phyloP scores from a whole-genome alignment of 306 rosid species.

The Arachis hypogaea region DNA sequence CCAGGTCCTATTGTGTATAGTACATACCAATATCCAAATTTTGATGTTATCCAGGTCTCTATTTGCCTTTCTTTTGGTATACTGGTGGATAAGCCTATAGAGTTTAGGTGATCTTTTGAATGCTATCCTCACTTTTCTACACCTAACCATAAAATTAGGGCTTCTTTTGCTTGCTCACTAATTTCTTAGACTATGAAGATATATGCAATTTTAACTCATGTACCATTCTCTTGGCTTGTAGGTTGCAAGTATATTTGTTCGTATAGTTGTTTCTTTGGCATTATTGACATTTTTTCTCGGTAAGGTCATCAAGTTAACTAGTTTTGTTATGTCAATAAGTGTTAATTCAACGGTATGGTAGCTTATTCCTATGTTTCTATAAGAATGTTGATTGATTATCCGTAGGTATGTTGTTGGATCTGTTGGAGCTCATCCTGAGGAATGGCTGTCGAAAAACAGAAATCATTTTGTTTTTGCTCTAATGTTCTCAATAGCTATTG shows the following conservation, averaged over 20 bases:
- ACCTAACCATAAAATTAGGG: constrained; percentile 8
- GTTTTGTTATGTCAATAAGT: constrained; percentile 18
- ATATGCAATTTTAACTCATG: constrained; percentile 31
- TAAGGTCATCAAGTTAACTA: constrained; percentile 51
- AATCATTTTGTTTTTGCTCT: constrained; percentile 92
- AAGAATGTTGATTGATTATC: constrained; percentile 22
- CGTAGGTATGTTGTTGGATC: constrained; percentile 82
- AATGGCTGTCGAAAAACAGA: constrained; percentile 90
- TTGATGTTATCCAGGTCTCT: constrained; percentile 39
- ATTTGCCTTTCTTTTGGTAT: constrained; percentile 15
- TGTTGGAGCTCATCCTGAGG: constrained; percentile 79
- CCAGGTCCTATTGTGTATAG: constrained; percentile 63
- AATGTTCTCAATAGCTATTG: constrained; percentile 93
- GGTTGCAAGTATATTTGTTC: constrained; percentile 98
- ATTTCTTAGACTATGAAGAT: constrained; percentile 24
- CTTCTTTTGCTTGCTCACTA: constrained; percentile 7
- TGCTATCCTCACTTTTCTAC: not conserved
- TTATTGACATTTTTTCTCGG: constrained; percentile 80
- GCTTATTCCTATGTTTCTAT: constrained; percentile 27
- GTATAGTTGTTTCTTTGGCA: constrained; percentile 76
- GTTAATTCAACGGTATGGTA: constrained; percentile 7
- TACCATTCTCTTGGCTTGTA: constrained; percentile 50
- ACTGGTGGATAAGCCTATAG: constrained; percentile 20
- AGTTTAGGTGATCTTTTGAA: constrained; percentile 21
- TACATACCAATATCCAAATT: constrained; percentile 60